These are phyloP conservation scores for Lobosporangium transversale DNA, from an alignment of 192 early-diverging fungal species.

Conservation along the genomic window DNA sequence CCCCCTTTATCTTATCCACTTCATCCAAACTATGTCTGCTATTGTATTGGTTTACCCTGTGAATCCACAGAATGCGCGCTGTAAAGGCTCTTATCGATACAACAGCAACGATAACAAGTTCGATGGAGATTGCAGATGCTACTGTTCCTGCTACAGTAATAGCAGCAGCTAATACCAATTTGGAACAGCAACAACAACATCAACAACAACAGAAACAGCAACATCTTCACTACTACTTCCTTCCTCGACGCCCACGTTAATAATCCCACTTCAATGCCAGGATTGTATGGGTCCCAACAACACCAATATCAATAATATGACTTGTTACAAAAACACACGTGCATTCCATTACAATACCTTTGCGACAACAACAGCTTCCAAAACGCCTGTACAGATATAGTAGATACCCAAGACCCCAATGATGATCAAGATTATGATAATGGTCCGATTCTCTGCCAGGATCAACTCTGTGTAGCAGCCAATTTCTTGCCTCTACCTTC, in stretches of 20 bases:
- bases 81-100: too few species aligned
- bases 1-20: too few species aligned
- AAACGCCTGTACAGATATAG: background rate
- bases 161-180: too few species aligned
- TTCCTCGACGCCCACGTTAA: conserved; percentile 19
- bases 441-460: conserved; percentile 20
- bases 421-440: too few species aligned
- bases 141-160: too few species aligned
- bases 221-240: background rate
- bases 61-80: too few species aligned
- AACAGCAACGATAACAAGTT: too few species aligned
- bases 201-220: background rate
- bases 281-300: conserved; percentile 13
- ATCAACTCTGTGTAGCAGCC: conserved; percentile 17
- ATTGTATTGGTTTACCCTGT: too few species aligned
- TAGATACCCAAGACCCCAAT: conserved; percentile 5
- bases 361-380: conserved; percentile 6
- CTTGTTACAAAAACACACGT: conserved; percentile 38
- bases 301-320: conserved; percentile 14
- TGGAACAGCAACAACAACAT: too few species aligned
- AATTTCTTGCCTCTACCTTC: conserved; percentile 13
- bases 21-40: too few species aligned
- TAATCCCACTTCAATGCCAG: conserved; percentile 29
- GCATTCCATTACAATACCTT: conserved; percentile 17
- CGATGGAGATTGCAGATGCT: too few species aligned